Evolutionary conservation across 257 asterid genomes (phyloP), one percentile per base, ranked within the genome.

Genomic region (Solanum chmielewskii): DNA sequence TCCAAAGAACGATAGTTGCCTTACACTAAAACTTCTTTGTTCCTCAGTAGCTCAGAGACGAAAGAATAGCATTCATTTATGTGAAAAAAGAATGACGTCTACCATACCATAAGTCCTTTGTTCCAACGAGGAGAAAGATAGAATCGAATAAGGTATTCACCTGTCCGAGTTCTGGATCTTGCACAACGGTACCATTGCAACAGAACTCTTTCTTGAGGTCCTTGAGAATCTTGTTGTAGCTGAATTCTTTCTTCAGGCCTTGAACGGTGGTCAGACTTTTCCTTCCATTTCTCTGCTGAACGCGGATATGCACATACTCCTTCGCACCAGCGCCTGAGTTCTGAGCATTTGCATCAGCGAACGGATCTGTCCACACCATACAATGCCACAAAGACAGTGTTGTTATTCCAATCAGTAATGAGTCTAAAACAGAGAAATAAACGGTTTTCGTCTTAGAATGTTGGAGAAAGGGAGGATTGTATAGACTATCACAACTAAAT

Each of bases 211-310:
- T 81, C 85, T 81, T 81, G 69, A 81, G 69, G 44, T 81, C 85
- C 29, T 81, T 81, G 1, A 81, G 85, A 49, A 85, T 74, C 44
- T 84, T 84, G 29, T 84, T 68, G 78, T 84, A 84, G 62, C 86
- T 85, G 82, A 66, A 85, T 70, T 85, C 87, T 42, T 47, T 66
- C 68, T 85, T 85, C 31, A 85, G 87, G 33, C 85, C 88, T 41
- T 86, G 88, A n/a, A 86, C 88, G 0, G 88, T 86, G 49, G 88
- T 86, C 82, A 86, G 25, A 59, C 88, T 74, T 76, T 86, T 86
- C 49, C 83, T 86, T 9, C 88, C 88, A 60, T 86, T 86, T 44
- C 88, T 62, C 74, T 86, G 88, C 33, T 86, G 88, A 41, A 86
- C 60, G 0, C 88, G 88, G 1, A 86, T 86, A 16, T 86, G 88